Conservation (phyloP, 768 basidiomycete genomes). For the Aureoboletus auriporus region DNA sequence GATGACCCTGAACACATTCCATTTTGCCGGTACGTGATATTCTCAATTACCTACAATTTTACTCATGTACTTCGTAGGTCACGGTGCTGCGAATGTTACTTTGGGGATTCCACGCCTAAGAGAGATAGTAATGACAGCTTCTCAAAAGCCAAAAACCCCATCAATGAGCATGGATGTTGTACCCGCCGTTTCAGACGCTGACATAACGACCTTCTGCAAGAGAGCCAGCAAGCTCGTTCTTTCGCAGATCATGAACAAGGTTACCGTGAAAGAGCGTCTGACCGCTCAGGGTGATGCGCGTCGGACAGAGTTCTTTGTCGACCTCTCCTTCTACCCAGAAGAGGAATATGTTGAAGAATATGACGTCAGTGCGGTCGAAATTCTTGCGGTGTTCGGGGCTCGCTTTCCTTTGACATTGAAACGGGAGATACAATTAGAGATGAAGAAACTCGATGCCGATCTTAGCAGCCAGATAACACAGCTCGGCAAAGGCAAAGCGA, state of each 20-base stretch:
- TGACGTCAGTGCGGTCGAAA: conserved; percentile 65
- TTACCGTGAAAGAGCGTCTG: conserved; percentile 77
- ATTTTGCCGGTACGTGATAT: conserved; percentile 78
- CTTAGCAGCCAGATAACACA: conserved; percentile 74
- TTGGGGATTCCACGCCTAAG: conserved; percentile 97
- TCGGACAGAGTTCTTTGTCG: conserved; percentile 73
- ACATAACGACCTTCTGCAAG: conserved; percentile 82
- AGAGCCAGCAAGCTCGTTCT: conserved; percentile 80
- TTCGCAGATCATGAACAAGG: conserved; percentile 82
- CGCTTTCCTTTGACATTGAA: conserved; percentile 79
- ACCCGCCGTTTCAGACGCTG: conserved; percentile 44
- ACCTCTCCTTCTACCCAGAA: conserved; percentile 81
- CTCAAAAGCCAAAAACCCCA: conserved; percentile 92
- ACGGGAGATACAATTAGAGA: conserved; percentile 80
- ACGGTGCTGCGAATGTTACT: conserved; percentile 98
- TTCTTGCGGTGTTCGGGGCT: conserved; percentile 65
- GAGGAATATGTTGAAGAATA: conserved; percentile 84
- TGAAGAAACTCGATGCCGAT: conserved; percentile 81
- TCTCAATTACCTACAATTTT: neutral
- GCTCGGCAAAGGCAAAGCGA: conserved; percentile 74
- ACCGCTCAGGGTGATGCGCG: conserved; percentile 63
- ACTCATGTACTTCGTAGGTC: conserved; percentile 50
- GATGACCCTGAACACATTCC: conserved; percentile 99
- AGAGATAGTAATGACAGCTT: conserved; percentile 99
- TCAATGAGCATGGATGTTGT: conserved; percentile 88